phyloP scores from a whole-genome alignment of 2,329 filamentous ascomycete genomes.

The Claviceps sorghi region DNA sequence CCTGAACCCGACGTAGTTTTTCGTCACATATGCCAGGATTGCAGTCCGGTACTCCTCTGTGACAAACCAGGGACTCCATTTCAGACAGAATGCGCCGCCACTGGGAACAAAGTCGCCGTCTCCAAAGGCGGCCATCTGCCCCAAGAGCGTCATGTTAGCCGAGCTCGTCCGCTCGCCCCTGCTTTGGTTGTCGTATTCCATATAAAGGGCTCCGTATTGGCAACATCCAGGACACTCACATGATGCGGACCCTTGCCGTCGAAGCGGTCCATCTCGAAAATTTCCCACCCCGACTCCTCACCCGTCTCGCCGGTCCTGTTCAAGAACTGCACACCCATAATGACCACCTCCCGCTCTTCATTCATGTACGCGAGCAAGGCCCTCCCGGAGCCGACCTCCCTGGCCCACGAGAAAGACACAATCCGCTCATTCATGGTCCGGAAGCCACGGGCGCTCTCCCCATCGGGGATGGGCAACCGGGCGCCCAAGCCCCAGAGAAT shows the following conservation, averaged over 20 bases:
- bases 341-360: slow-evolving; percentile 32
- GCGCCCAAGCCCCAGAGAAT: slow-evolving; percentile 43
- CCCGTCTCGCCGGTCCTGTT: slow-evolving; percentile 9
- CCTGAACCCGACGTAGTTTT: slow-evolving; percentile 41
- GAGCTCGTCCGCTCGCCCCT: too few species aligned
- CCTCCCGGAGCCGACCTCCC: slow-evolving; percentile 23
- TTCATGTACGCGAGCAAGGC: slow-evolving; percentile 38
- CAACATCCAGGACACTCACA: slow-evolving; percentile 3
- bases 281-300: slow-evolving; percentile 29
- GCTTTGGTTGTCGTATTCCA: too few species aligned
- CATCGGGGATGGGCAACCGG: slow-evolving; percentile 32
- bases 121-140: slow-evolving; percentile 15
- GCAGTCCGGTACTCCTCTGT: slow-evolving; percentile 21
- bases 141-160: background rate
- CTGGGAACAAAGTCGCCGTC: slow-evolving; percentile 36
- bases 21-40: slow-evolving; percentile 35
- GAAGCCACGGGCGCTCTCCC: slow-evolving; percentile 16
- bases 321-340: slow-evolving; percentile 34
- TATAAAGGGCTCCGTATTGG: too few species aligned
- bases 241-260: slow-evolving; percentile 30
- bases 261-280: slow-evolving; percentile 37
- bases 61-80: slow-evolving; percentile 39
- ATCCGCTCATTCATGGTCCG: slow-evolving; percentile 30
- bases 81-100: slow-evolving; percentile 35
- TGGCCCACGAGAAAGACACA: slow-evolving; percentile 39